Evolutionary conservation across 2,329 filamentous ascomycete genomes (phyloP).

Genomic region (Didymella pomorum): DNA sequence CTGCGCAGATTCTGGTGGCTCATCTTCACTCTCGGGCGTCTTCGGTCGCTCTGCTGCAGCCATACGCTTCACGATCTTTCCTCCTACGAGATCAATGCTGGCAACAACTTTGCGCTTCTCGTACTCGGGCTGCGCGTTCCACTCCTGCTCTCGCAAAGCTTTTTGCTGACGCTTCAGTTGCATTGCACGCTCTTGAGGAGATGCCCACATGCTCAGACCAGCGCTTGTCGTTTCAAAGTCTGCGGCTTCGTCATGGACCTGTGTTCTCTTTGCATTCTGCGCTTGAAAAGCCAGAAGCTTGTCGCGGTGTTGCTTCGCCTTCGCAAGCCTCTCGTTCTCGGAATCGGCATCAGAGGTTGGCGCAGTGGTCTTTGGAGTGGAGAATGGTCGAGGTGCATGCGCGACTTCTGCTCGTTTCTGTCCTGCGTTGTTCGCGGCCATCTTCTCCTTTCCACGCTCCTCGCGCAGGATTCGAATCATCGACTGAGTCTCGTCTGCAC

Average conservation of each 20-base stretch:
- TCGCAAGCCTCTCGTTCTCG: constrained; percentile 68
- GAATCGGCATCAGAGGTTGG: constrained; percentile 52
- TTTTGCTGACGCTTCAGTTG: constrained; percentile 89
- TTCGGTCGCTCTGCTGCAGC: constrained; percentile 66
- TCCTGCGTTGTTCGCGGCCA: constrained; percentile 78
- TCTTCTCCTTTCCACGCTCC: constrained; percentile 86
- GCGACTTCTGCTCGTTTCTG: constrained; percentile 73
- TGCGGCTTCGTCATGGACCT: constrained; percentile 84
- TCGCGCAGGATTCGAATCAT: constrained; percentile 86
- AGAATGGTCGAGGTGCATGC: constrained; percentile 67
- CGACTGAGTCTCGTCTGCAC: constrained; percentile 75
- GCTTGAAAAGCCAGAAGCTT: constrained; percentile 82
- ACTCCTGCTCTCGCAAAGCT: constrained; percentile 83
- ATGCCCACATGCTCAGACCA: constrained; percentile 81
- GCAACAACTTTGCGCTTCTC: constrained; percentile 87
- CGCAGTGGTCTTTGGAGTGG: constrained; percentile 49
- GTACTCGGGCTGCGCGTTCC: constrained; percentile 83
- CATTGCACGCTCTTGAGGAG: constrained; percentile 78
- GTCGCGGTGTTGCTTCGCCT: constrained; percentile 80
- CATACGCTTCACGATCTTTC: constrained; percentile 78
- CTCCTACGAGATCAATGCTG: constrained; percentile 81
- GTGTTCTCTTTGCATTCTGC: constrained; percentile 83
- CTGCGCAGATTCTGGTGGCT: constrained; percentile 43
- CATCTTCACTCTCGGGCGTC: constrained; percentile 59
- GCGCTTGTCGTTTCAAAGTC: constrained; percentile 70